Base-by-base conservation (phyloP, 73 alveolate species). In the Tetrahymena malaccensis region DNA sequence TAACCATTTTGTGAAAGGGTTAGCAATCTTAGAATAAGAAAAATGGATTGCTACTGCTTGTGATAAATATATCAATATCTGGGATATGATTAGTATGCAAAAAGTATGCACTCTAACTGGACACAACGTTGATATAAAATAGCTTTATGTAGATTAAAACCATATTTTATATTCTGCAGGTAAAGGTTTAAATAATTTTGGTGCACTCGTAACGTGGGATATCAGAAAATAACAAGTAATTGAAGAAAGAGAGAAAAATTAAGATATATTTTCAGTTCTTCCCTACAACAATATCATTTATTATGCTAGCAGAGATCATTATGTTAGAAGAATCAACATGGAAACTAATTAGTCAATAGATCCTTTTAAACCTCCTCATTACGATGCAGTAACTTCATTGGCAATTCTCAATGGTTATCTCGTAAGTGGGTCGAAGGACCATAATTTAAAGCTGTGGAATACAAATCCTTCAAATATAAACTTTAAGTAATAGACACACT, bases 41-140 rank as follows among this genome's bases (percentile, higher is more conserved):
- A 96, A 94, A 22, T 94, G 97, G n/a, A 89, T 96, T n/a, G 96
- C 97, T 34, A 85, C 98, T 13, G 98, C 98, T 37, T 43, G 97
- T 93, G 98, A 97, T 33, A 97, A 97, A 84, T 84, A 38, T 8
- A 96, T 97, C 2, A 57, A 94, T 94, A 93, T 97, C 3, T 97
- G 98, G 98, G 99, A 97, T 94, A 93, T 97, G 96, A 94, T 96
- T 15, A 95, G 98, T 37, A 85, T 97, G 55, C 94, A 97, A 43
- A 44, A 43, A 25, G 96, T 96, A 17, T 97, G 96, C 35, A 37
- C 94, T 22, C 94, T 97, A 9, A 96, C 96, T 58, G 99, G 97
- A 10, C 98, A 97, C 56, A 96, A 58, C 50, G 99, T 96, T 15
- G 98, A 96, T 33, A 97, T 97, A 12, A 96, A 96, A 37, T 94